Conservation (phyloP, 2,329 filamentous ascomycete species). For the Beauveria australis region DNA sequence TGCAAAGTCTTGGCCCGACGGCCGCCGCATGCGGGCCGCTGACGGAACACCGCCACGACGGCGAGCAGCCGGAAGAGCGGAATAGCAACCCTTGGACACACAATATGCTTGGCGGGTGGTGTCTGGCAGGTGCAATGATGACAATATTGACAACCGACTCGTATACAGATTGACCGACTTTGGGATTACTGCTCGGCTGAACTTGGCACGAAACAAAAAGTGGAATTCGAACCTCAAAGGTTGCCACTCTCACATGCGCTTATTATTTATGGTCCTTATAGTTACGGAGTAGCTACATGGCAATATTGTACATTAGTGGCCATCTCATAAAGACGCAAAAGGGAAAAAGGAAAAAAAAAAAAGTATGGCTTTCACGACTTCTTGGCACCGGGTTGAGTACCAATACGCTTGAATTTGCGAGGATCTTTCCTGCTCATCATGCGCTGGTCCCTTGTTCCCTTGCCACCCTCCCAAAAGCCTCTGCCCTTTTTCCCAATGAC, state of each 20-base stretch:
- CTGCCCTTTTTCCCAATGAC: conserved; percentile 57
- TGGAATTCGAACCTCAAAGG: not conserved
- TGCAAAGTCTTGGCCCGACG: too few relatives aligned
- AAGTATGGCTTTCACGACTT: conserved; percentile 7
- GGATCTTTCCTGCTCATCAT: conserved; percentile 71
- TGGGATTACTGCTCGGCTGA: not conserved
- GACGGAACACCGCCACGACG: too few relatives aligned
- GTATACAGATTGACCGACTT: not conserved
- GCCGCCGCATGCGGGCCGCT: too few relatives aligned
- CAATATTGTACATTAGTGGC: not conserved
- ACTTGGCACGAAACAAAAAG: not conserved
- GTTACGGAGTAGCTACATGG: not conserved
- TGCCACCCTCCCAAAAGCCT: conserved; percentile 84
- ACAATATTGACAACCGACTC: not conserved
- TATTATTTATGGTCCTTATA: not conserved
- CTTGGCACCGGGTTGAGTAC: conserved; percentile 27
- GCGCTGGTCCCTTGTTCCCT: conserved; percentile 63
- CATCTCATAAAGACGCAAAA: not conserved
- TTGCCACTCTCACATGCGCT: not conserved
- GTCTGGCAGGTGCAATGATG: not conserved
- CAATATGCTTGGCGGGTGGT: not conserved
- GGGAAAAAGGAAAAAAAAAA: too few relatives aligned
- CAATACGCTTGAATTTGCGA: conserved; percentile 60
- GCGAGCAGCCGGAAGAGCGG: too few relatives aligned
- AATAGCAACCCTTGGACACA: too few relatives aligned